Base-by-base conservation (phyloP, 1,284 basidiomycete species). In the Trichosporon ovoides region DNA sequence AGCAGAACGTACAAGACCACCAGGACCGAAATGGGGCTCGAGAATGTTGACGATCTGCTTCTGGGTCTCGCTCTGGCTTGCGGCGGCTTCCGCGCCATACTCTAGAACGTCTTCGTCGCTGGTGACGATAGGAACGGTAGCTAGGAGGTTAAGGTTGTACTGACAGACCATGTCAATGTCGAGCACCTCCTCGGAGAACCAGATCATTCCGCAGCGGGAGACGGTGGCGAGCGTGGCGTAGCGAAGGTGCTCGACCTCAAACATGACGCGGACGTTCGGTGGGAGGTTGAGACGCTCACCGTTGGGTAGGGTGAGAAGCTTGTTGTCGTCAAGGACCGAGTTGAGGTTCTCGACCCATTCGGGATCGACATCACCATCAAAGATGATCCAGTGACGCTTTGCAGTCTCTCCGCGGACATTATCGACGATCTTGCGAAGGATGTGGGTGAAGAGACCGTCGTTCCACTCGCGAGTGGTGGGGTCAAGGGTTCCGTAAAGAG, bases 321-420 rank as follows among this genome's bases (percentile, higher is more conserved):
- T 98, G 83, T 99, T 99, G 78, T 99, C 96, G 69, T 99, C 97
- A 53, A 99, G 83, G 12, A 99, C 92, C 66, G 18, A 51, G 80
- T 99, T 99, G 78, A 99, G 80, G 76, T 98, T 99, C 79, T 99
- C 97, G 7, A 99, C 96, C 97, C 96, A 98, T 78, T 99, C 96
- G 0, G 96, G 96, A 81, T 99, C 97, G 53, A 99, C 95, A 73
- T 99, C 96, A 59, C 96, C 96, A 71, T 99, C 96, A 66, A 98
- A 98, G 63, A 99, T 90, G 70, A 99, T 98, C 96, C 96, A 99
- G 74, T 99, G 96, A 20, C 95, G 83, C 80, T 97, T 98, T 31
- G 85, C 82, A 74, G 92, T 96, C 78, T 98, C 97, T 31, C 96
- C 96, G 71, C 96, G 90, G 35, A 98, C 93, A 71, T 98, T 94